A percentile compares a stretch with the other conserved stretches of the same genome.
phyloP scores from a whole-genome alignment of 2,329 filamentous ascomycete genomes.

The Cercospora sp. region DNA sequence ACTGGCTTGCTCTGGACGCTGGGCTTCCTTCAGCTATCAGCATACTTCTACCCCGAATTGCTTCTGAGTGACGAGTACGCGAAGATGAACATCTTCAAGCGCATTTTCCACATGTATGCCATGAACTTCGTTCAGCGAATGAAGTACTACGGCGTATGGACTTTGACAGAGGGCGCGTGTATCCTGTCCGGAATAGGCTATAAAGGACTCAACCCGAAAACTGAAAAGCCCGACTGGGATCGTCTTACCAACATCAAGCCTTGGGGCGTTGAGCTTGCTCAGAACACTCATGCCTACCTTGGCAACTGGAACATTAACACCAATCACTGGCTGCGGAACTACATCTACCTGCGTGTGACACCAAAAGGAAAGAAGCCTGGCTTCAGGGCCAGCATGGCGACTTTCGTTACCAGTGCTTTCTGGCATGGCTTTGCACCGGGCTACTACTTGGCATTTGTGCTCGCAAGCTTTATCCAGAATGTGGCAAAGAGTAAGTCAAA shows the following conservation, averaged over 20 bases:
- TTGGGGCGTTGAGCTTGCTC: slow-evolving; percentile 80
- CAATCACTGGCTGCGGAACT: slow-evolving; percentile 94
- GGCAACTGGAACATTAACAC: slow-evolving; percentile 99
- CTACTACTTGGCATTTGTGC: slow-evolving; percentile 87
- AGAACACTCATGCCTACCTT: slow-evolving; percentile 90
- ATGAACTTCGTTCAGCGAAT: slow-evolving; percentile 77
- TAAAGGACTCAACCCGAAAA: slow-evolving; percentile 83
- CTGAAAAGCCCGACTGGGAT: slow-evolving; percentile 85
- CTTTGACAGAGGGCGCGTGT: slow-evolving; percentile 87
- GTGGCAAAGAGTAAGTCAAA: slow-evolving; percentile 79
- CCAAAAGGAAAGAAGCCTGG: slow-evolving; percentile 94
- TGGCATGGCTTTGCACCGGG: slow-evolving; percentile 99
- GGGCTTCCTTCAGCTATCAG: slow-evolving; percentile 71
- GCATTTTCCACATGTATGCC: slow-evolving; percentile 80
- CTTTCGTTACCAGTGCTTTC: slow-evolving; percentile 89
- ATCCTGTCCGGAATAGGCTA: slow-evolving; percentile 93
- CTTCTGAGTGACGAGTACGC: slow-evolving; percentile 68
- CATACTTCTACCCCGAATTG: slow-evolving; percentile 64
- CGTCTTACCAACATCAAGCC: slow-evolving; percentile 87
- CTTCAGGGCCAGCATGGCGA: slow-evolving; percentile 90
- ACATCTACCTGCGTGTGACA: slow-evolving; percentile 91
- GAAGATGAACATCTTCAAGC: slow-evolving; percentile 66
- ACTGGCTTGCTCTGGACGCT: slow-evolving; percentile 77
- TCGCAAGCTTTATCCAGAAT: slow-evolving; percentile 89
- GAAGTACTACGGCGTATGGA: slow-evolving; percentile 98